These are phyloP conservation scores for Ceratocystis cacaofunesta DNA, from an alignment of 2,329 filamentous ascomycete genomes.

Conservation along the genomic window DNA sequence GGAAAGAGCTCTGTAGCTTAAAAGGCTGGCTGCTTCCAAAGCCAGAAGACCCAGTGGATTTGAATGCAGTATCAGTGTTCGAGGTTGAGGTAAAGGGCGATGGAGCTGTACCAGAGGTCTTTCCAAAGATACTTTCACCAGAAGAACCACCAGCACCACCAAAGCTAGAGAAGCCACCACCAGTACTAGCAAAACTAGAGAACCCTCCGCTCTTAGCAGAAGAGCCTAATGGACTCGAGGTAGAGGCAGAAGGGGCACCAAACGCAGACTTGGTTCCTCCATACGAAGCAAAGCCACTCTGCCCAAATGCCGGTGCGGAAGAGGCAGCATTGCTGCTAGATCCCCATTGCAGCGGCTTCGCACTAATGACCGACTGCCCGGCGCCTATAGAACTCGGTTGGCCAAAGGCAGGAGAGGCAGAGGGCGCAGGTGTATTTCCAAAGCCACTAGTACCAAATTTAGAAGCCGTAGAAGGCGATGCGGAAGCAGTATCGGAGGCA, in stretches of 20 bases:
- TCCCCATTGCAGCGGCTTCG: conserved; percentile 6
- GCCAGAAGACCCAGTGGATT: conserved; percentile 23
- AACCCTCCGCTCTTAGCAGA: conserved; percentile 32
- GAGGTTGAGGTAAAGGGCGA: conserved; percentile 20
- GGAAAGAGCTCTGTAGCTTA: conserved; percentile 54
- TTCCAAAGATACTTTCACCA: conserved; percentile 21
- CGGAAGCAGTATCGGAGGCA: conserved; percentile 24
- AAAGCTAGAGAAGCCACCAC: conserved; percentile 41
- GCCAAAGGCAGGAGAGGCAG: conserved; percentile 34
- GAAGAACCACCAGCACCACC: conserved; percentile 22
- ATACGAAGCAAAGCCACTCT: conserved; percentile 37
- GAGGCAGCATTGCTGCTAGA: conserved; percentile 20
- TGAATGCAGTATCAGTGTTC: conserved; percentile 25
- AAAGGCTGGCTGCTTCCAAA: conserved; percentile 37
- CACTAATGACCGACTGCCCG: not conserved
- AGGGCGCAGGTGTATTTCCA: conserved; percentile 25
- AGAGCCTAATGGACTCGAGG: conserved; percentile 11
- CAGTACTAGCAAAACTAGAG: conserved; percentile 35
- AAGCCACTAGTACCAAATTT: conserved; percentile 35
- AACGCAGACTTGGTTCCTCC: conserved; percentile 25
- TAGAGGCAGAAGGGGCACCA: conserved; percentile 19
- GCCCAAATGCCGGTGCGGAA: conserved; percentile 25
- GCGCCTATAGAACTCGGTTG: conserved; percentile 31
- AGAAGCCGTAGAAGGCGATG: conserved; percentile 24
- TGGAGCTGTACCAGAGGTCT: conserved; percentile 18